A percentile compares a stretch with the other conserved stretches of the same genome.
Conservation (phyloP, 1,139 yeast species). For the Protomyces arabidopsidicola region DNA sequence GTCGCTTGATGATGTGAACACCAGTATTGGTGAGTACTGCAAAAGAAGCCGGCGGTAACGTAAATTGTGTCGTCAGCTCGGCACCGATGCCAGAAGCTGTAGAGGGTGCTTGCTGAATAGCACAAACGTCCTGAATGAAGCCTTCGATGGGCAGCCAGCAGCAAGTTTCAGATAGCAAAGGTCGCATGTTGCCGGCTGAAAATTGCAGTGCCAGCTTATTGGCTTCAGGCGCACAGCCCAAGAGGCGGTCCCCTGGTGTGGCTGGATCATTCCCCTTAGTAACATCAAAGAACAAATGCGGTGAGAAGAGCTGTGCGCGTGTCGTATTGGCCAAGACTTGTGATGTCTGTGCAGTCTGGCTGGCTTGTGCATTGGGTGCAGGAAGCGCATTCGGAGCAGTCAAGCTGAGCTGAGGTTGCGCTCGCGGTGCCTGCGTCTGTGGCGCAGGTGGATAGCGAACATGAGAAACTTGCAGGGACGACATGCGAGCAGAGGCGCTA, state of each 20-base stretch:
- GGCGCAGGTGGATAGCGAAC: slow-evolving; percentile 40
- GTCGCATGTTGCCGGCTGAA: slow-evolving; percentile 43
- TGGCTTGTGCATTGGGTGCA: not conserved
- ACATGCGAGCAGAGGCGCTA: slow-evolving; percentile 22
- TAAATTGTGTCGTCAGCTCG: slow-evolving; percentile 78
- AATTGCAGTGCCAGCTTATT: slow-evolving; percentile 54
- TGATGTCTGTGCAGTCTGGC: not conserved
- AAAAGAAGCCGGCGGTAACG: slow-evolving; percentile 51
- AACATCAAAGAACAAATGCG: slow-evolving; percentile 70
- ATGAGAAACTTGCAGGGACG: slow-evolving; percentile 38
- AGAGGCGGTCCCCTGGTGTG: slow-evolving; percentile 48
- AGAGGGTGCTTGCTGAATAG: slow-evolving; percentile 53
- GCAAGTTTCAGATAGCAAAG: slow-evolving; percentile 74
- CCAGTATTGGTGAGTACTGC: slow-evolving; percentile 81
- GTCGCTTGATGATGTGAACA: slow-evolving; percentile 66
- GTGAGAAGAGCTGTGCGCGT: slow-evolving; percentile 57
- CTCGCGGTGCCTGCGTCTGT: not conserved
- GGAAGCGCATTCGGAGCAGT: slow-evolving; percentile 1
- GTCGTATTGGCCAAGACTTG: slow-evolving; percentile 10
- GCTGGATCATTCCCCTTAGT: slow-evolving; percentile 32
- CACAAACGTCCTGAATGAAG: slow-evolving; percentile 67
- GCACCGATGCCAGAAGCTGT: slow-evolving; percentile 82
- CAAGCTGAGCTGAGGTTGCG: not conserved
- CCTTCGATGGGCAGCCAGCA: slow-evolving; percentile 56
- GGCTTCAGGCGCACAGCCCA: slow-evolving; percentile 76